Conservation (phyloP, 176 grass and related monocot species). For the Sorghum bicolor region Sorghum_bicolor_NCBIv3 NC_012877.2:55573501-55574000, state of each 20-base stretch:
- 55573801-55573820: constrained; percentile 96
- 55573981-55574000: background rate
- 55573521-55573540: background rate
- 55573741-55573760: constrained; percentile 71
- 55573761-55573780: constrained; percentile 78
- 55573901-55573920: background rate
- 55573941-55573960: background rate
- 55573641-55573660: constrained; percentile 95
- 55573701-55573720: constrained; percentile 89
- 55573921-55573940: background rate
- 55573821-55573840: constrained; percentile 99
- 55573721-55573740: constrained; percentile 72
- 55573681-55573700: constrained; percentile 84
- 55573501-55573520: background rate
- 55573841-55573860: constrained; percentile 6
- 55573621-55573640: constrained; percentile 90
- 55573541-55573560: background rate
- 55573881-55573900: background rate
- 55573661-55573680: constrained; percentile 94
- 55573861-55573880: background rate
- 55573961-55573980: background rate
- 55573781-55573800: constrained; percentile 97
- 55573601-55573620: constrained; percentile 48
- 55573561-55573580: background rate
- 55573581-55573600: constrained; percentile 2